Evolutionary conservation across 2,329 filamentous ascomycete species (phyloP), one percentile per base, ranked within the genome.

Genomic region (Xylaria hypoxylon): DNA sequence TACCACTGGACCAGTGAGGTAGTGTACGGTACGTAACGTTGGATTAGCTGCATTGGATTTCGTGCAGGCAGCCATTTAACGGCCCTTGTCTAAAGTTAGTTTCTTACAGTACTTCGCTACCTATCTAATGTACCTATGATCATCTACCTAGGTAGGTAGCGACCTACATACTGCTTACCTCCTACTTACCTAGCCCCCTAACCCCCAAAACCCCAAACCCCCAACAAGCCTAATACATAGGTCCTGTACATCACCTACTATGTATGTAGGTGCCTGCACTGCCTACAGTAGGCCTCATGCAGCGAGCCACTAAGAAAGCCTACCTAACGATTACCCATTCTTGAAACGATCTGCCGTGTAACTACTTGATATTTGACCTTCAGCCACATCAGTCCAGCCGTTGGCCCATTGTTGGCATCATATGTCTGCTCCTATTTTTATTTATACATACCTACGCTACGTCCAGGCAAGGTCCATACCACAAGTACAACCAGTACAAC

Each of bases 281-380:
- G n/a, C n/a, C n/a, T n/a, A n/a, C n/a, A n/a, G n/a, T n/a, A n/a
- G n/a, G n/a, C n/a, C n/a, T n/a, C n/a, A n/a, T 38, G 10, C 35
- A 4, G 35, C 13, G 13, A 38, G 35, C 35, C 35, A 38, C 35
- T 38, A 4, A 38, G 10, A 38, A 15, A 8, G 5, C 28, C 35
- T 38, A 4, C 10, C 35, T 15, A 35, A 31, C 38, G 45, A 40
- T 33, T 52, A 42, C 45, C 47, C 40, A 45, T 42, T 66, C n/a
- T 62, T 47, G 38, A 66, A 66, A 66, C 59, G 59, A 66, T 62
- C 59, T 28, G 52, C 59, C 35, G 52, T 44, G 40, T 31, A 48
- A 48, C 35, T 38, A 15, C 11, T 38, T 38, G 5, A 15, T 53
- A 42, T 31, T 38, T 38, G 53, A 15, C 22, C 47, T 26, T 28